Base-by-base conservation (phyloP, 768 basidiomycete genomes). In the Royoungia palumana region DNA sequence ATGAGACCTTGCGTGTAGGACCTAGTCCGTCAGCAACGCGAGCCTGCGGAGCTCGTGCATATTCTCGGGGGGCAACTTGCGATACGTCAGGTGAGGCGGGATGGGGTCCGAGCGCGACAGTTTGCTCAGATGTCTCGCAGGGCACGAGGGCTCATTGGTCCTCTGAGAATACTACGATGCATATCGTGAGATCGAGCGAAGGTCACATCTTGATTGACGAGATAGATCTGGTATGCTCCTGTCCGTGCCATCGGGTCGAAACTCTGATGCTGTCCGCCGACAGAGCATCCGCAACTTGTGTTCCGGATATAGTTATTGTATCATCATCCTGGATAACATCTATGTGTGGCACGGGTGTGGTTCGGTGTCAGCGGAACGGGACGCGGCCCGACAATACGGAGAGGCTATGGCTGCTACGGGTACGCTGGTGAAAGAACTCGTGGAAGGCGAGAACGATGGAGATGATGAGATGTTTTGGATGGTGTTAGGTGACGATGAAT, bases 271-370 rank as follows among this genome's bases (percentile, higher is more conserved):
- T 42, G 28, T 44, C 40, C 27, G 21, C 50, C 44, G 21, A 24
- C 54, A 85, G 86, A 72, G 64, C 47, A 69, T 85, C 54, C 77
- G 71, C 50, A 88, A 86, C 59, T 69, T 93, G 2, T 92, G 89
- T 62, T 91, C 89, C 10, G 90, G 78, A n/a, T 92, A 82, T 66
- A 89, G 87, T 56, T 91, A 87, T 63, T 90, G 87, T 56, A 54
- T 89, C 30, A 79, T 83, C 3, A 72, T 91, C 39, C 69, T 92
- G 51, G 80, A 80, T 30, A 79, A 80, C 3, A 69, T 85, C 32
- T 91, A 89, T 55, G 79, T 92, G 28, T 93, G 91, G 90, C 74
- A 90, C 62, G 90, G 90, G 4, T 73, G 78, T 44, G 90, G 90
- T 21, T 83, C 89, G 3, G 72, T 72, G 13, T 39, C 71, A 6